Evolutionary conservation across 441 rosid genomes (phyloP).

Genomic region (Bocquillonia castaneifolia): DNA sequence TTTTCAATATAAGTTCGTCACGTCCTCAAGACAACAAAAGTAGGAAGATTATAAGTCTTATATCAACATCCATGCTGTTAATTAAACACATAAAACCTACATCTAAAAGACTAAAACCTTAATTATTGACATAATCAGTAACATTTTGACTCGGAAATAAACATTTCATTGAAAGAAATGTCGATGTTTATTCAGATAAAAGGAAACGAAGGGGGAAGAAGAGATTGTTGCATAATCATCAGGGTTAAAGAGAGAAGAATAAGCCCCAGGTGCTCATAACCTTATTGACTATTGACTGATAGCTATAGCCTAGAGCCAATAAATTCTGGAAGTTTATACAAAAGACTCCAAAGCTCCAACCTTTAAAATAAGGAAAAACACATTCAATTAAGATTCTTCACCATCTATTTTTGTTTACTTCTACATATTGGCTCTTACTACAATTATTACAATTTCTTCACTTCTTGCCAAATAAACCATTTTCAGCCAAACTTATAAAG

Average conservation of each 20-base stretch:
- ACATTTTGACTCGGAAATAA: neutral
- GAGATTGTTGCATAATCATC: neutral
- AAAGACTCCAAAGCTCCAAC: neutral
- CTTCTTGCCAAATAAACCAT: neutral
- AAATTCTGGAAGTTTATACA: neutral
- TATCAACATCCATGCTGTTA: neutral
- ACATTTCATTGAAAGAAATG: neutral
- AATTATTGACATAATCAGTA: neutral
- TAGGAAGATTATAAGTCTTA: neutral
- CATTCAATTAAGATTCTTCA: neutral
- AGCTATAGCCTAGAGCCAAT: neutral
- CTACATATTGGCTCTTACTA: neutral
- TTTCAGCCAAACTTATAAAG: neutral
- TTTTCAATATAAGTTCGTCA: neutral
- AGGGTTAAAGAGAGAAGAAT: conserved; percentile 6
- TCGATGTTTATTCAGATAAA: neutral
- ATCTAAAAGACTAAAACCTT: neutral
- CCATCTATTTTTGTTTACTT: neutral
- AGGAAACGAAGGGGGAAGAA: neutral
- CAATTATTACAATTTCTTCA: neutral
- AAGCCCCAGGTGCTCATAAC: neutral
- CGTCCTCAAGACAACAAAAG: neutral
- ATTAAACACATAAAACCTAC: neutral
- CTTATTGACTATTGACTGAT: neutral
- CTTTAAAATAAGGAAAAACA: neutral